These are phyloP conservation scores for Lonicera japonica DNA, from an alignment of 129 eudicot species.

Conservation along the genomic window DNA sequence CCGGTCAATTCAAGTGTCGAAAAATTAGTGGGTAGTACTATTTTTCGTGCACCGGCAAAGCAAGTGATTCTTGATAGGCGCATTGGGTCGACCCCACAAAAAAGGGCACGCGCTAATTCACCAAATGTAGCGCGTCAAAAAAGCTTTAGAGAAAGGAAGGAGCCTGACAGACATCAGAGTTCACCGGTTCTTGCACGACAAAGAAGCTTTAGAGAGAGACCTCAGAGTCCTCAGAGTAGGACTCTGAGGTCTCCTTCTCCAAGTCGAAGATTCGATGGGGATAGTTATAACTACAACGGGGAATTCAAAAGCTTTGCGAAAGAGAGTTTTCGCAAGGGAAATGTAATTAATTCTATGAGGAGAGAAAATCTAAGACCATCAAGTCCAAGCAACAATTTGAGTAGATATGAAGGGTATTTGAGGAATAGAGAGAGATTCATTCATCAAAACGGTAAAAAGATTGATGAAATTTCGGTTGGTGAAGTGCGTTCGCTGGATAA, in stretches of 20 bases:
- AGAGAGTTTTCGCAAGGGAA: slow-evolving; percentile 19
- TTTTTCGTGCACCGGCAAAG: slow-evolving; percentile 12
- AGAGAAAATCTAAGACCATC: slow-evolving; percentile 25
- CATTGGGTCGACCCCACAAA: slow-evolving; percentile 27
- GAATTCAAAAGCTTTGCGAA: no score
- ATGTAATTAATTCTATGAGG: no score
- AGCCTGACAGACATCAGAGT: no score
- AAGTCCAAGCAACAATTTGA: slow-evolving; percentile 26
- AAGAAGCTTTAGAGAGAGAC: slow-evolving; percentile 44
- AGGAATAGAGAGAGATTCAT: slow-evolving; percentile 24
- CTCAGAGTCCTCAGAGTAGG: slow-evolving; percentile 26
- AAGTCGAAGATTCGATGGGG: slow-evolving; percentile 44
- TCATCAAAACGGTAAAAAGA: slow-evolving; percentile 26
- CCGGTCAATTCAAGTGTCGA: slow-evolving; percentile 3
- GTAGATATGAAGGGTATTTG: slow-evolving; percentile 9
- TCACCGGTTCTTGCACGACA: slow-evolving; percentile 44
- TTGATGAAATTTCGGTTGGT: slow-evolving; percentile 16
- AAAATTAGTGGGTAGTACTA: neutral
- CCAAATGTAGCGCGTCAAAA: no score
- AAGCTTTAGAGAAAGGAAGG: no score
- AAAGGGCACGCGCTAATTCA: slow-evolving; percentile 43
- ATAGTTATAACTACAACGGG: slow-evolving; percentile 7
- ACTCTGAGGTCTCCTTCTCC: slow-evolving; percentile 52
- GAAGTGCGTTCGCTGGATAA: slow-evolving; percentile 21
- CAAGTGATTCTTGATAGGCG: slow-evolving; percentile 18